phyloP scores from a whole-genome alignment of 1,139 yeast genomes.

The Debaryomycetaceae sp. region DNA sequence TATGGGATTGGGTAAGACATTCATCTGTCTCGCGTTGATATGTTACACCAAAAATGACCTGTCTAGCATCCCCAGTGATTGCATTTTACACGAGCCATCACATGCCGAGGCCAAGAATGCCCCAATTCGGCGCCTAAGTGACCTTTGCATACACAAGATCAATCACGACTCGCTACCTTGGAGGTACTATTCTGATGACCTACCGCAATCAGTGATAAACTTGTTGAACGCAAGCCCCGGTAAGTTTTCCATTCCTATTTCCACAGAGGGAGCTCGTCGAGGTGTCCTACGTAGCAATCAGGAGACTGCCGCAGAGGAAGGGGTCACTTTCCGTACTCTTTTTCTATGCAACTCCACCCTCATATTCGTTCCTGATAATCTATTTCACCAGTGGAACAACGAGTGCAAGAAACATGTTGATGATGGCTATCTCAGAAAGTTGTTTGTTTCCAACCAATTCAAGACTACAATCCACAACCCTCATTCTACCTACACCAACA shows the following conservation, averaged over 20 bases:
- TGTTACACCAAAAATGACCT: slow-evolving; percentile 52
- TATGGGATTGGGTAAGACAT: slow-evolving; percentile 75
- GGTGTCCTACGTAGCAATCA: slow-evolving; percentile 12
- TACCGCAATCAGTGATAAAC: slow-evolving; percentile 42
- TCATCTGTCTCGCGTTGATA: slow-evolving; percentile 59
- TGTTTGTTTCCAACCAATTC: slow-evolving; percentile 32
- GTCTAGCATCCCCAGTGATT: slow-evolving; percentile 40
- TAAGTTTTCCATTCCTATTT: slow-evolving; percentile 31
- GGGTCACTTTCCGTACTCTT: slow-evolving; percentile 21
- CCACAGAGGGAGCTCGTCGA: slow-evolving; percentile 13
- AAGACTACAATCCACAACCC: slow-evolving; percentile 15
- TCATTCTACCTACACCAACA: slow-evolving; percentile 16
- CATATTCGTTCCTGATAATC: slow-evolving; percentile 61
- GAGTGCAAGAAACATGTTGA: slow-evolving; percentile 56
- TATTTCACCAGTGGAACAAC: slow-evolving; percentile 60
- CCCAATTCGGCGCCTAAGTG: slow-evolving; percentile 19
- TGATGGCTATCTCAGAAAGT: slow-evolving; percentile 27
- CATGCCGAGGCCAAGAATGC: slow-evolving; percentile 7
- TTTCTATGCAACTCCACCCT: slow-evolving; percentile 51
- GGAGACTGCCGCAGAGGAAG: slow-evolving; percentile 16
- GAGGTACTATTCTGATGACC: slow-evolving; percentile 39
- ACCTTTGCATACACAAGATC: slow-evolving; percentile 40
- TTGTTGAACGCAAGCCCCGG: slow-evolving; percentile 40
- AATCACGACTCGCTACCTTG: slow-evolving; percentile 52
- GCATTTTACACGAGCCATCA: slow-evolving; percentile 14